A percentile compares a stretch with the other conserved stretches of the same genome.
phyloP scores from a whole-genome alignment of 371 early-diverging fungal species.

The Entomophthora muscae region DNA sequence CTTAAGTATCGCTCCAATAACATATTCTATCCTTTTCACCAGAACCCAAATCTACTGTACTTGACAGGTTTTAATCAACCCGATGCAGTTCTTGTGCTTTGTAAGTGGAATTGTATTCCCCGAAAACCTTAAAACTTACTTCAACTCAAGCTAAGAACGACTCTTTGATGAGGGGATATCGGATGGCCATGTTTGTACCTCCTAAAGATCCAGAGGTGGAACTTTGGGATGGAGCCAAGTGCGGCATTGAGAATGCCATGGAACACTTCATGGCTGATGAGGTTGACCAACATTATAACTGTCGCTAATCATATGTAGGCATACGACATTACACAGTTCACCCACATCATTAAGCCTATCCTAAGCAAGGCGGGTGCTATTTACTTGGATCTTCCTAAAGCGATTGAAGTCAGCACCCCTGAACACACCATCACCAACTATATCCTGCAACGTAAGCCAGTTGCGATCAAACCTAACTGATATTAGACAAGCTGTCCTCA shows the following conservation, averaged over 20 bases:
- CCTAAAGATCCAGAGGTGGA: conserved; percentile 53
- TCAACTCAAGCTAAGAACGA: conserved; percentile 27
- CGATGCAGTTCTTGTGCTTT: conserved; percentile 56
- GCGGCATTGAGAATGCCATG: conserved; percentile 62
- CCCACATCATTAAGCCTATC: neutral
- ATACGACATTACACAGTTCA: conserved; percentile 1
- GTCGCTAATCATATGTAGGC: neutral
- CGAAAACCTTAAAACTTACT: neutral
- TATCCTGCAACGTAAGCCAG: neutral
- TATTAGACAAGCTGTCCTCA: conserved; percentile 4
- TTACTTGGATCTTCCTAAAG: conserved; percentile 18
- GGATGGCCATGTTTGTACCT: conserved; percentile 70
- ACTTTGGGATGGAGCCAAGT: conserved; percentile 85
- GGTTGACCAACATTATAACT: conserved; percentile 18
- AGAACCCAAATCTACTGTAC: conserved; percentile 79
- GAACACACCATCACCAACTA: conserved; percentile 6
- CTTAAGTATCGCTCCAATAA: conserved; percentile 78
- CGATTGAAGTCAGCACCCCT: neutral
- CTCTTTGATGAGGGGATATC: conserved; percentile 40
- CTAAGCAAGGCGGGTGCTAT: conserved; percentile 15
- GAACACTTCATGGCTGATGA: conserved; percentile 75
- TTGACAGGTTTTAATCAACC: conserved; percentile 79
- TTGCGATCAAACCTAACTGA: neutral
- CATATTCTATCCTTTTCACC: conserved; percentile 90
- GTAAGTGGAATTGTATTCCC: conserved; percentile 17